Evolutionary conservation across 1,284 basidiomycete genomes (phyloP).

Genomic region (Ustilago nuda): DNA sequence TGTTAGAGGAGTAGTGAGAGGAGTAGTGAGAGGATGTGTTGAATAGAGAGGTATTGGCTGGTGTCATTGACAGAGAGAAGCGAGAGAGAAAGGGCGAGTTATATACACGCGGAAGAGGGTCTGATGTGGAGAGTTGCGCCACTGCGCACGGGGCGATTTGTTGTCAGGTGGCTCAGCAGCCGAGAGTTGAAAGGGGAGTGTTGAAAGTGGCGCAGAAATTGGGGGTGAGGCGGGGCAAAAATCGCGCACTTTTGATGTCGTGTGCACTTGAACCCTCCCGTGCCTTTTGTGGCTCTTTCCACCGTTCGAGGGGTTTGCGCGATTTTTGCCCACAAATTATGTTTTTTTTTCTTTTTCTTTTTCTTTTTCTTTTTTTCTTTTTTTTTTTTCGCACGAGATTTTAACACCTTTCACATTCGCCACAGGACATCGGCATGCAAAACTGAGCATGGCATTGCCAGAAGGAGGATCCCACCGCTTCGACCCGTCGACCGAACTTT

Average conservation of each 20-base stretch:
- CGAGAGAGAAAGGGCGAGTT: not conserved
- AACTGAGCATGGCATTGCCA: too few species aligned
- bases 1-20: not conserved
- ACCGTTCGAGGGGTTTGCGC: not conserved
- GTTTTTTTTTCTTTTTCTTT: too few species aligned
- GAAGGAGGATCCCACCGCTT: too few species aligned
- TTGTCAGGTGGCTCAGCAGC: not conserved
- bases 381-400: too few species aligned
- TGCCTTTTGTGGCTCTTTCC: too few species aligned
- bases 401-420: too few species aligned
- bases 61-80: not conserved
- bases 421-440: too few species aligned
- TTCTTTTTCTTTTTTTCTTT: too few species aligned
- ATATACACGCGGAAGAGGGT: not conserved
- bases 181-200: not conserved
- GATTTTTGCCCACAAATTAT: not conserved
- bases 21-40: not conserved
- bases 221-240: constrained; percentile 6
- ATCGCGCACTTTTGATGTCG: constrained; percentile 20
- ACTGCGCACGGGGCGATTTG: not conserved
- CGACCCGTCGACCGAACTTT: too few species aligned
- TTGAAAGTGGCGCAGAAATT: not conserved
- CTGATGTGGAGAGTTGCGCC: not conserved
- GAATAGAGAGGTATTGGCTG: not conserved
- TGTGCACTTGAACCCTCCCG: too few species aligned